phyloP scores from a whole-genome alignment of 73 alveolate genomes.

The Tetrahymena thermophila region DNA sequence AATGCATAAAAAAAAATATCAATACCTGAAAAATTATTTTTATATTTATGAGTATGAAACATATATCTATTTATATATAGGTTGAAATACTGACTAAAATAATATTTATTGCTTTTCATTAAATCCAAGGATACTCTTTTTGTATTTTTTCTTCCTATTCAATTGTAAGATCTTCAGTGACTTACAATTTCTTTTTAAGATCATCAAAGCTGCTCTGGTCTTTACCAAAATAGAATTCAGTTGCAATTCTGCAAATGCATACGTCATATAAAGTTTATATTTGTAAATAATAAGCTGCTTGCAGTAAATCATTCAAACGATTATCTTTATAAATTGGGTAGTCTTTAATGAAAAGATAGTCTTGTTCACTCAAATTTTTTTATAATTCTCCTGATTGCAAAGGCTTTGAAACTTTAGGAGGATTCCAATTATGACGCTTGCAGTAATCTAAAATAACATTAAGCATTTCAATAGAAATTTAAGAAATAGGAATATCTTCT shows the following conservation, averaged over 20 bases:
- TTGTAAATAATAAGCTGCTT: neutral
- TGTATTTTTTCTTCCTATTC: neutral
- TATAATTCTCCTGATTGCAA: neutral
- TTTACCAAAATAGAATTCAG: neutral
- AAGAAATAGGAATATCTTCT: neutral
- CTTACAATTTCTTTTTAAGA: neutral
- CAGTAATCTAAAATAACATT: neutral
- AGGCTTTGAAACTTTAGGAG: neutral
- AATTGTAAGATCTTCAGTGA: neutral
- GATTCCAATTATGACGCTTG: neutral
- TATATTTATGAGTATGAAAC: neutral
- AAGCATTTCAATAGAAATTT: neutral
- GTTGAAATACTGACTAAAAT: neutral
- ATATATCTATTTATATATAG: neutral
- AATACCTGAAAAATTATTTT: neutral
- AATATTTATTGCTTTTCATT: neutral
- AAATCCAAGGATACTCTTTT: neutral
- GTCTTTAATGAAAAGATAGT: neutral
- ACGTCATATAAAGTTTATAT: neutral
- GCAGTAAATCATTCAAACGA: neutral
- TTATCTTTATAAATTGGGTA: neutral
- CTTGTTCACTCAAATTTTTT: neutral
- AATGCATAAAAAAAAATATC: too few species aligned
- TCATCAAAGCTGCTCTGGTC: neutral
- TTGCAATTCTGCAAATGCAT: neutral